These are phyloP conservation scores for Euphorbia lathyris DNA, from an alignment of 345 rosid species.

Conservation along the genomic window DNA sequence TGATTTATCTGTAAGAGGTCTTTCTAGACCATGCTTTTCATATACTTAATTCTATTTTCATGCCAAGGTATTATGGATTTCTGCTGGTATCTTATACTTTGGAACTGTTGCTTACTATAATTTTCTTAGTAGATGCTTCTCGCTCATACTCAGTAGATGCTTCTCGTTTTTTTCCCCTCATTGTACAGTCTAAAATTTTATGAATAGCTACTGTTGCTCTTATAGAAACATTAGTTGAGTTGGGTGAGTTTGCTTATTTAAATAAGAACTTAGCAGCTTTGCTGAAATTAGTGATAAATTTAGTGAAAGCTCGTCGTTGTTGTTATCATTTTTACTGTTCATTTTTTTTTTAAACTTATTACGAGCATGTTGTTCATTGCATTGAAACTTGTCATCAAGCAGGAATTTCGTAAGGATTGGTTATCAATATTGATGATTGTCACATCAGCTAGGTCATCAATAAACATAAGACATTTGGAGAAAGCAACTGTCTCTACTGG, in stretches of 20 bases:
- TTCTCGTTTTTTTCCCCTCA: too few relatives aligned
- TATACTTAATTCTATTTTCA: neutral
- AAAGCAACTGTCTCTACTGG: constrained; percentile 99
- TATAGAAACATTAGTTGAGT: neutral
- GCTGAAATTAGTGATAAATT: neutral
- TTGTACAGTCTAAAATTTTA: too few relatives aligned
- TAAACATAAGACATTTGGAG: constrained; percentile 94
- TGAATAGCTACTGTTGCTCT: too few relatives aligned
- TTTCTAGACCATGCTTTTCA: constrained; percentile 9
- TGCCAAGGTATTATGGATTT: neutral
- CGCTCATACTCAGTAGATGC: neutral
- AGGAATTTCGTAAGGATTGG: constrained; percentile 99
- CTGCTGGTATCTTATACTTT: constrained; percentile 2
- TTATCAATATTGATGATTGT: constrained; percentile 90
- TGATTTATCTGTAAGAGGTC: constrained; percentile 83
- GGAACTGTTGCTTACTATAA: neutral
- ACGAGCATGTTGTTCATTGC: constrained; percentile 3
- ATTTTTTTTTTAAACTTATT: too few relatives aligned
- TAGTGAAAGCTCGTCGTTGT: neutral
- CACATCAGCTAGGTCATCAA: constrained; percentile 91
- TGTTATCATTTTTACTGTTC: neutral
- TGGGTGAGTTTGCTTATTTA: neutral
- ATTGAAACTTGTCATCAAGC: constrained; percentile 27
- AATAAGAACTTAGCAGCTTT: neutral
- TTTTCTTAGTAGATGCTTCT: constrained; percentile 10